Base-by-base conservation (phyloP, 805 yeast genomes). In the Spathaspora arborariae region DNA sequence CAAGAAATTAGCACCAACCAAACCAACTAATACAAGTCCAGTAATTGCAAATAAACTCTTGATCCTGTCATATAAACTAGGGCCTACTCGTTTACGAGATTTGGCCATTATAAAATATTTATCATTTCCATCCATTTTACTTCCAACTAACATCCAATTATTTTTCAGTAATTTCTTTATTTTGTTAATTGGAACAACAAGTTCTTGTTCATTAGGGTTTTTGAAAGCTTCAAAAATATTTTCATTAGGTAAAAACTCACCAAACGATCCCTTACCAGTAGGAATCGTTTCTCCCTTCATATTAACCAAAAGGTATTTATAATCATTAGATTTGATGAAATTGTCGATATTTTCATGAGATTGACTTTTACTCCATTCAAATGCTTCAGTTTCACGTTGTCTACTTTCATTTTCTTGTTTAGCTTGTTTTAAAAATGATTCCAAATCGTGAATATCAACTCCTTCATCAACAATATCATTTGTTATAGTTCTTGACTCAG, bases 131-230 rank as follows among this genome's bases (percentile, higher is more conserved):
- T 46, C 50, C 27, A 47, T 38, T 24, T 78, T 76, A 21, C 79
- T 74, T 3, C 82, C 87, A 27, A 80, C 64, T n/a, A 82, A 66
- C 46, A 63, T 69, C 85, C 85, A 84, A 10, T 70, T 70, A 19
- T 61, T 58, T 20, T 58, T 62, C 45, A 79, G 77, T 38, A 81
- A 63, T 48, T 62, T 69, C 41, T 66, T 69, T 7, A 82, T 62
- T 6, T 55, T 48, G 16, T 64, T 63, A 41, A 70, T 58, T 22
- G 67, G 65, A 13, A 51, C 42, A 20, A 63, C 67, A 38, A 75
- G 64, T 10, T 72, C 68, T 1, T 47, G 34, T 27, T 72, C 69
- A 5, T 56, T 47, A 40, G 80, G 58, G 10, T 60, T 62, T 20
- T 63, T 62, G 41, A 77, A 64, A 21, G 75, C 59, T 4, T 67